Evolutionary conservation across 768 basidiomycete species (phyloP).

Genomic region (Boletus speciosus): DNA sequence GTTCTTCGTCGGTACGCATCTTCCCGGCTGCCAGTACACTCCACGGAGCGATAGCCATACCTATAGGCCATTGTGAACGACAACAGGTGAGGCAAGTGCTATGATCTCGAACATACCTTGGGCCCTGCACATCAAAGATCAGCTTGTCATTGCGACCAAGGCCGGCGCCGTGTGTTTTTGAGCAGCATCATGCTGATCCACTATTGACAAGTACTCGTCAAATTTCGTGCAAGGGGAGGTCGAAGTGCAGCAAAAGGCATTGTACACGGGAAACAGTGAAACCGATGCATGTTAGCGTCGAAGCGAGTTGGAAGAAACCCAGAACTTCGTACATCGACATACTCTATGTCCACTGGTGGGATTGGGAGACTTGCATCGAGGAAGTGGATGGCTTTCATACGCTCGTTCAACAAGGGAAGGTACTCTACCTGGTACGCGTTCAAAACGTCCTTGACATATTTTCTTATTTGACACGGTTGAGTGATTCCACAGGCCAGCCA

Average conservation of each 20-base stretch:
- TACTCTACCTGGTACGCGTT: conserved; percentile 37
- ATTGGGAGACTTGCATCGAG: conserved; percentile 41
- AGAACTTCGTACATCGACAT: conserved; percentile 59
- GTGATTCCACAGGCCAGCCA: conserved; percentile 46
- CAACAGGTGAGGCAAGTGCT: not conserved
- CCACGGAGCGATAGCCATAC: conserved; percentile 37
- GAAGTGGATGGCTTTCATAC: conserved; percentile 46
- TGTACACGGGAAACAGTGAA: conserved; percentile 40
- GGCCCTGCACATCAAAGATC: conserved; percentile 30
- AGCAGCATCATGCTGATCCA: not conserved
- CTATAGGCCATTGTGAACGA: not conserved
- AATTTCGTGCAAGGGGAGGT: conserved; percentile 17
- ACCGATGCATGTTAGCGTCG: conserved; percentile 31
- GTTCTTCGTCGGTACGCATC: conserved; percentile 27
- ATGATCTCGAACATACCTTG: conserved; percentile 29
- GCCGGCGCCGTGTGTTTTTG: conserved; percentile 8
- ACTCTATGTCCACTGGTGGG: conserved; percentile 55
- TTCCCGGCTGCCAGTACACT: conserved; percentile 31
- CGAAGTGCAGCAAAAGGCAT: conserved; percentile 17
- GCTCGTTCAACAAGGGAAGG: conserved; percentile 42
- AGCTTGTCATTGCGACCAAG: conserved; percentile 49
- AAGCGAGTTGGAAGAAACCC: conserved; percentile 45
- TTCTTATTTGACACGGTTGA: conserved; percentile 26
- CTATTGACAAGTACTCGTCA: conserved; percentile 16
- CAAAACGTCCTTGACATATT: not conserved